Evolutionary conservation across 352 stramenopile genomes (phyloP), one percentile per base, ranked within the genome.

Genomic region (Phytophthora brassicae): DNA sequence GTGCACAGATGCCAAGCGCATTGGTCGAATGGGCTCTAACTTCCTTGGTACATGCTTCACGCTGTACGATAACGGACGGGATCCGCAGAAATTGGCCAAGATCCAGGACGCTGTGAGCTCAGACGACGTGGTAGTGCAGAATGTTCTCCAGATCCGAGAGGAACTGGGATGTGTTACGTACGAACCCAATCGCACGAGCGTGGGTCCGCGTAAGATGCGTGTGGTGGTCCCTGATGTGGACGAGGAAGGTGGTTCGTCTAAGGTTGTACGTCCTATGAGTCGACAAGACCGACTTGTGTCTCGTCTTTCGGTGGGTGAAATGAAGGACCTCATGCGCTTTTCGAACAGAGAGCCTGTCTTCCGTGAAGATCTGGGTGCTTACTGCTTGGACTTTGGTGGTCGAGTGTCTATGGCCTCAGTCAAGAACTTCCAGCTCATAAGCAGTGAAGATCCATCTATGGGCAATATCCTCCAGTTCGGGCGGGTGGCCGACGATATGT

Each of bases 371-470:
- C 64, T 95, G 1, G 86, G 86, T 22, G 86, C 86, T 7, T 96
- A 96, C 70, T 92, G 81, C 38, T 48, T 96, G 20, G 86, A 96
- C 68, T 96, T 96, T 72, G 85, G 86, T 28, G 87, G 87, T 6
- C 82, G 87, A 13, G 86, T 92, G 28, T 87, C 85, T 11, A 88
- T 89, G 70, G 87, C 87, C 19, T 93, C 82, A 31, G 84, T 93
- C 3, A 96, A 96, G 63, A 95, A 96, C 62, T 94, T 96, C 64
- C 86, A 95, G 75, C 68, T 96, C 13, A 90, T 95, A 55, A 89
- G 87, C 56, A 77, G 80, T 14, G 81, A 94, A 39, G 85, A 92
- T 51, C 81, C 85, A 17, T 89, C 79, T 3, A 93, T 93, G 84
- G 82, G 83, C 49, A 92, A 94, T 53, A 88, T 95, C 20, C 66